A percentile compares a stretch with the other conserved stretches of the same genome.
Evolutionary conservation across 495 filamentous ascomycete genomes (phyloP).

Genomic region (Baudoinia panamericana): DNA sequence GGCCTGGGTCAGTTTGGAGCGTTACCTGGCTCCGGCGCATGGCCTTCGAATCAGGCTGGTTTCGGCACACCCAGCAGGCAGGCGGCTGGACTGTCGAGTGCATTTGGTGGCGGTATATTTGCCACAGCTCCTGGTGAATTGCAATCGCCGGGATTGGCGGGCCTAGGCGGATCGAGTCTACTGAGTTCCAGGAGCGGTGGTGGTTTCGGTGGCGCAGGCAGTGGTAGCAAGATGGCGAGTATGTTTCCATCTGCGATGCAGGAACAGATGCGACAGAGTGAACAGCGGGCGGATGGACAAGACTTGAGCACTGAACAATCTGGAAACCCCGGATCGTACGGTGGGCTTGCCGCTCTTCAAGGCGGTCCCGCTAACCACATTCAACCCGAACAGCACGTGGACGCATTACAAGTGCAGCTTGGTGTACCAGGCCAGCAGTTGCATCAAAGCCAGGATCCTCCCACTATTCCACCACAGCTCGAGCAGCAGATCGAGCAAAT

Average conservation of each 20-base stretch:
- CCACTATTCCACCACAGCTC: not conserved
- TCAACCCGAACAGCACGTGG: not conserved
- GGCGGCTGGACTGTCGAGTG: conserved; percentile 44
- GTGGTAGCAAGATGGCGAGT: conserved; percentile 65
- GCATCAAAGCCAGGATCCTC: not conserved
- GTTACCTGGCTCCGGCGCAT: conserved; percentile 38
- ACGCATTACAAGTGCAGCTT: conserved; percentile 1
- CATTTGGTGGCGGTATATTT: conserved; percentile 65
- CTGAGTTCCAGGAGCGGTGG: conserved; percentile 34
- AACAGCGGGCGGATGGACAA: conserved; percentile 17
- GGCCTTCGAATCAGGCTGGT: conserved; percentile 46
- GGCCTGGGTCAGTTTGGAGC: conserved; percentile 34
- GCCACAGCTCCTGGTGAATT: conserved; percentile 51
- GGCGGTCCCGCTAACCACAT: not conserved
- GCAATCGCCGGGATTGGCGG: conserved; percentile 57
- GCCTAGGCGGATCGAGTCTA: conserved; percentile 36
- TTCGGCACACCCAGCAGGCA: conserved; percentile 70
- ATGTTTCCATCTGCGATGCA: conserved; percentile 81
- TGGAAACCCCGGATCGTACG: conserved; percentile 5
- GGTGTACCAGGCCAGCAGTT: conserved; percentile 10
- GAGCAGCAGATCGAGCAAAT: not conserved
- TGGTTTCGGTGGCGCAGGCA: conserved; percentile 45
- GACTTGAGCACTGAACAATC: conserved; percentile 7
- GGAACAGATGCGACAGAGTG: conserved; percentile 56
- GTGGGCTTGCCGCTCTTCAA: not conserved